Percentiles rank a stretch among this genome's conserved stretches.
These are phyloP conservation scores for Cicer bijugum DNA, from an alignment of 306 rosid genomes.

Conservation along the genomic window DNA sequence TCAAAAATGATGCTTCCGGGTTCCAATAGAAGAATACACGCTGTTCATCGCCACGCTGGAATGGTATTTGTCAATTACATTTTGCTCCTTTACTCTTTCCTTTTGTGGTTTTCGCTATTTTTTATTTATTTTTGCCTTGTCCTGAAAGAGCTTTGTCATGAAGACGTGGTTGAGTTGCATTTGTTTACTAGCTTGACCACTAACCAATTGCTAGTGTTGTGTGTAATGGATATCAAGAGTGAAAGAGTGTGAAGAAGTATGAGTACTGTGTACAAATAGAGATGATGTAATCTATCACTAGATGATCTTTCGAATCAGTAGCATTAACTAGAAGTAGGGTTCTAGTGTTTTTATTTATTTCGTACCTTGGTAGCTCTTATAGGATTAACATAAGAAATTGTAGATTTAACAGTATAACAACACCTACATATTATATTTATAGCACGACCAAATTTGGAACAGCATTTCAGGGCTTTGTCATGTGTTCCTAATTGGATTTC, in stretches of 20 bases:
- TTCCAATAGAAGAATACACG: conserved; percentile 92
- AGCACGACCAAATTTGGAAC: conserved; percentile 11
- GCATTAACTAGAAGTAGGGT: conserved; percentile 1
- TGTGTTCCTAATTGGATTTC: conserved; percentile 20
- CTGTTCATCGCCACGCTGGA: conserved; percentile 92
- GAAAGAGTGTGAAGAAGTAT: conserved; percentile 26
- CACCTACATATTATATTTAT: not conserved
- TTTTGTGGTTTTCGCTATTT: not conserved
- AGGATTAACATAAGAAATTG: not conserved
- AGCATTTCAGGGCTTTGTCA: not conserved
- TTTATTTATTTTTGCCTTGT: not conserved
- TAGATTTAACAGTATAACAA: not conserved
- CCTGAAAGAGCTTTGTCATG: not conserved
- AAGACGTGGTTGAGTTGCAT: not conserved
- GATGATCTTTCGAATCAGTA: conserved; percentile 11
- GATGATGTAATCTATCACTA: conserved; percentile 1
- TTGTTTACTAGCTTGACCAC: conserved; percentile 7
- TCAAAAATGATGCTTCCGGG: conserved; percentile 99
- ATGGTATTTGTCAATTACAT: conserved; percentile 61
- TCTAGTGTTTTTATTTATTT: conserved; percentile 5
- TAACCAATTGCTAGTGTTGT: conserved; percentile 18
- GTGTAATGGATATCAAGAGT: not conserved
- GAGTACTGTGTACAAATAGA: not conserved
- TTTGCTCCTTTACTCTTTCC: not conserved
- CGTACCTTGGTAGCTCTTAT: not conserved